phyloP scores from a whole-genome alignment of 352 stramenopile genomes.

The Phytophthora citrophthora region DNA sequence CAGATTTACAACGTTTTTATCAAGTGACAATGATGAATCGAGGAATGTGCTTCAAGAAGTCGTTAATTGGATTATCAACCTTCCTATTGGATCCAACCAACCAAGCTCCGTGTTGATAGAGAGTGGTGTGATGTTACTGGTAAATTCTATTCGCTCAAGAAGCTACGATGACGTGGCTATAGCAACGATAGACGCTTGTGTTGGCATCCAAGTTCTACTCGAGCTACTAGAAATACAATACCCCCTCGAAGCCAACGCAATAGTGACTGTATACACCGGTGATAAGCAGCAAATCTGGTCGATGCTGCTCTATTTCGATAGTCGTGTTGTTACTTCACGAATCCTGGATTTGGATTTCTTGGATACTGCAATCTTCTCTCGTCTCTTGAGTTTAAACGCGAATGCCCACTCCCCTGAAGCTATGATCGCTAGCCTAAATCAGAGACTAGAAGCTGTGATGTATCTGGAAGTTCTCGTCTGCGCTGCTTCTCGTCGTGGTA shows the following conservation, averaged over 20 bases:
- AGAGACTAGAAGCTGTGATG: slow-evolving; percentile 27
- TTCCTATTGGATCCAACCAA: not conserved
- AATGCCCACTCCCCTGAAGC: not conserved
- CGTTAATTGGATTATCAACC: slow-evolving; percentile 5
- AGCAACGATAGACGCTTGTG: slow-evolving; percentile 15
- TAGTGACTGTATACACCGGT: slow-evolving; percentile 6
- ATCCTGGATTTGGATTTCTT: slow-evolving; percentile 36
- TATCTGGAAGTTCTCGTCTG: slow-evolving; percentile 28
- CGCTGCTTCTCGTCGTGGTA: slow-evolving; percentile 4
- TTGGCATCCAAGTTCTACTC: slow-evolving; percentile 6
- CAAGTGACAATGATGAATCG: not conserved
- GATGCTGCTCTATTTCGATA: slow-evolving; percentile 32
- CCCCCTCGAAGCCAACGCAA: no score
- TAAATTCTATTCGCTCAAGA: slow-evolving; percentile 8
- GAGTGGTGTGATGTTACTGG: slow-evolving; percentile 1
- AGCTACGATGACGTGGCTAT: slow-evolving; percentile 19
- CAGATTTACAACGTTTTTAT: slow-evolving; percentile 19
- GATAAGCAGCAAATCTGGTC: slow-evolving; percentile 39
- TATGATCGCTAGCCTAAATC: slow-evolving; percentile 4
- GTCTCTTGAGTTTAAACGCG: not conserved
- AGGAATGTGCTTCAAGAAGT: slow-evolving; percentile 20
- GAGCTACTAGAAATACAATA: slow-evolving; percentile 6
- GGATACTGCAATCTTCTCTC: slow-evolving; percentile 12
- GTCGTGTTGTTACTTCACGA: slow-evolving; percentile 12
- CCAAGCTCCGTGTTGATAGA: slow-evolving; percentile 5